A percentile compares a stretch with the other conserved stretches of the same genome.
These are phyloP conservation scores for Polygonum aviculare DNA, from an alignment of 148 eudicot genomes.

Conservation along the genomic window DNA sequence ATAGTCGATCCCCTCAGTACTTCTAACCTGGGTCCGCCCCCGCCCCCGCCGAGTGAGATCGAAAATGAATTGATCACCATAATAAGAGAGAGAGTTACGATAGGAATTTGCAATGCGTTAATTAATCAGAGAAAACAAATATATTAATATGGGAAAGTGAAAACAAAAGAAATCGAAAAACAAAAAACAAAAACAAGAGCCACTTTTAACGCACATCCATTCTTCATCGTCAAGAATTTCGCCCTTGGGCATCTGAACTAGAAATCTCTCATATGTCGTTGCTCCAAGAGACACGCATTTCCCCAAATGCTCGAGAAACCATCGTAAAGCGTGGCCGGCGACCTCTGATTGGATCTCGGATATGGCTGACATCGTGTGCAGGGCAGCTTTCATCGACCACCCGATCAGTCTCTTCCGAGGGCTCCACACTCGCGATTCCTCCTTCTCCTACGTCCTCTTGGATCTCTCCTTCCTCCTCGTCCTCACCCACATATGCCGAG, in stretches of 20 bases:
- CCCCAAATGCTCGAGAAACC: background rate
- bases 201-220: conserved; percentile 36
- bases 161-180: background rate
- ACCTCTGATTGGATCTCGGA: background rate
- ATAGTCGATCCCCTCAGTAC: no score
- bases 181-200: background rate
- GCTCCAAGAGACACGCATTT: background rate
- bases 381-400: conserved; percentile 11
- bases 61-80: no score
- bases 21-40: no score
- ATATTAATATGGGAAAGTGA: no score
- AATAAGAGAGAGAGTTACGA: no score
- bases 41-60: no score
- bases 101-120: no score
- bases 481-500: conserved; percentile 34
- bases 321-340: background rate
- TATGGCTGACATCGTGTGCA: conserved; percentile 25
- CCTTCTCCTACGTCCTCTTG: conserved; percentile 46
- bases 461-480: conserved; percentile 40
- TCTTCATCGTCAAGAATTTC: conserved; percentile 9
- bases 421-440: conserved; percentile 29
- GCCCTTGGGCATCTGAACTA: background rate
- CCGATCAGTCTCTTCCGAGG: conserved; percentile 40
- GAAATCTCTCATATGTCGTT: background rate
- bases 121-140: no score